A percentile compares a stretch with the other conserved stretches of the same genome.
phyloP scores from a whole-genome alignment of 2,329 filamentous ascomycete genomes.

The Sordariomycetes sp. region DNA sequence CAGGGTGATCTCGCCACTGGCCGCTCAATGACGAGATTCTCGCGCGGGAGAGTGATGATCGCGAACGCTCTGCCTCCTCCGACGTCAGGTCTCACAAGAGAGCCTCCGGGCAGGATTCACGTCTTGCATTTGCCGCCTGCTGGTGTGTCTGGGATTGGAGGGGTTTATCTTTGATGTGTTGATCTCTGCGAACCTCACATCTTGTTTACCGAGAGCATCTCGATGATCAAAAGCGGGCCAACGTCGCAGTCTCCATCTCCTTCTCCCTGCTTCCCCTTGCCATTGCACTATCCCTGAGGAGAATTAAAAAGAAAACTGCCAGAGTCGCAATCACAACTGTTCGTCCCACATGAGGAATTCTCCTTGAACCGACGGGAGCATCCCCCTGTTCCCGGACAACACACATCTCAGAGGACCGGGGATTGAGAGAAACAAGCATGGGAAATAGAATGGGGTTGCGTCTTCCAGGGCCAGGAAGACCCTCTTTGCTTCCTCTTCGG shows the following conservation, averaged over 20 bases:
- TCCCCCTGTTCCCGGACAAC: not conserved
- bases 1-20: not conserved
- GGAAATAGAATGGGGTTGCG: not conserved
- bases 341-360: not conserved
- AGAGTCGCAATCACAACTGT: not conserved
- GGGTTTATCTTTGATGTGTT: no score
- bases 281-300: no score
- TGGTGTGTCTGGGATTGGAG: no score
- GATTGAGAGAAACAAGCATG: not conserved
- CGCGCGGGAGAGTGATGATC: not conserved
- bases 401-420: not conserved
- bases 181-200: no score
- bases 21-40: not conserved
- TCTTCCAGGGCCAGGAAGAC: not conserved
- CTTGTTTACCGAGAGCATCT: no score
- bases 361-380: not conserved
- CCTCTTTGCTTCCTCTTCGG: not conserved
- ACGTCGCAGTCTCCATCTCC: not conserved
- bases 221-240: not conserved
- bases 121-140: no score
- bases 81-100: not conserved
- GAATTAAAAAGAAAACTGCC: not conserved
- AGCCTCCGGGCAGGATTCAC: no score
- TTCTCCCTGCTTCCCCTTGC: not conserved
- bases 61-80: not conserved